Evolutionary conservation across 2,329 filamentous ascomycete genomes (phyloP).

Genomic region (Diplodia seriata): DNA sequence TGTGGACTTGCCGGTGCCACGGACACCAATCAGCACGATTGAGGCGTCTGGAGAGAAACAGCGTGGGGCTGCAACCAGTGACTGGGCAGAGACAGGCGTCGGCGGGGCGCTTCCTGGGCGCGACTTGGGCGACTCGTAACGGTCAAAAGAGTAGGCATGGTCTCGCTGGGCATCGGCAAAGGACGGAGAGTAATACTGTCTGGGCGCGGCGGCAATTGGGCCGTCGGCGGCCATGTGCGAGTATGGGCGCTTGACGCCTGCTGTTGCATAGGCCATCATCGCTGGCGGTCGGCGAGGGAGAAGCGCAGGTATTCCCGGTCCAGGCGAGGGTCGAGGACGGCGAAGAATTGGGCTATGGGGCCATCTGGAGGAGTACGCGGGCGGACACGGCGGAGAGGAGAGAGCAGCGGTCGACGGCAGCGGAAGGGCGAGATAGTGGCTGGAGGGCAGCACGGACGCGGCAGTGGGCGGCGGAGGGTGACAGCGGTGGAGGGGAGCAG

Average conservation of each 20-base stretch:
- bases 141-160: not conserved
- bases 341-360: not conserved
- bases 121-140: constrained; percentile 13
- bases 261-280: constrained; percentile 41
- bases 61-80: constrained; percentile 37
- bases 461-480: constrained; percentile 9
- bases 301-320: not conserved
- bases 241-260: constrained; percentile 39
- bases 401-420: not conserved
- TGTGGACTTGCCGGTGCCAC: constrained; percentile 77
- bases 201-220: constrained; percentile 8
- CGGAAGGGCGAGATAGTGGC: not conserved
- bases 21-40: constrained; percentile 74
- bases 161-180: not conserved
- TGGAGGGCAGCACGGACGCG: constrained; percentile 1
- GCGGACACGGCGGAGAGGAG: not conserved
- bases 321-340: not conserved
- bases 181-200: constrained; percentile 11
- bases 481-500: not conserved
- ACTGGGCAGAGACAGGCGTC: constrained; percentile 5
- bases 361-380: constrained; percentile 5
- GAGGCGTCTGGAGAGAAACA: constrained; percentile 68
- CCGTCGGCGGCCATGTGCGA: constrained; percentile 24
- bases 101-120: constrained; percentile 21
- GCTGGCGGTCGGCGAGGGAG: not conserved